Evolutionary conservation across 176 grass and related monocot species (phyloP).

Genomic region (Metroxylon sagu): DNA sequence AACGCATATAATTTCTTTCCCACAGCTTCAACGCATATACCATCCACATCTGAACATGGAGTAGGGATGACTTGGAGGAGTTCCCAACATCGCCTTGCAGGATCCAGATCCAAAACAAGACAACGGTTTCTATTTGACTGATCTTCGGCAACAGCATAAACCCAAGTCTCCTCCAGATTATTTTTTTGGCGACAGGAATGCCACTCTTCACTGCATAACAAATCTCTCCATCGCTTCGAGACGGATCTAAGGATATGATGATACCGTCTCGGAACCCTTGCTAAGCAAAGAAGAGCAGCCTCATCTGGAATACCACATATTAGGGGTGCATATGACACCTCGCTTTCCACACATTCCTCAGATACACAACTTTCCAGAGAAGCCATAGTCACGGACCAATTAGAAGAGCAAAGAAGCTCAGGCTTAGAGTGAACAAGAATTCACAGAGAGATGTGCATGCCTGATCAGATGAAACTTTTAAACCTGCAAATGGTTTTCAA

Average conservation of each 20-base stretch:
- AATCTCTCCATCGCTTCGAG: constrained; percentile 52
- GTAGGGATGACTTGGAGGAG: constrained; percentile 42
- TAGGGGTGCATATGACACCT: constrained; percentile 27
- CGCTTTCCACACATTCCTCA: not conserved
- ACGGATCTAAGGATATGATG: constrained; percentile 58
- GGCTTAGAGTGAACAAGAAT: no score
- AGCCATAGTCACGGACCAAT: no score
- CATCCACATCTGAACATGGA: constrained; percentile 41
- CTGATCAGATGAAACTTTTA: no score
- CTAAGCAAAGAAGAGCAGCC: constrained; percentile 65
- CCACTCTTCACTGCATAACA: constrained; percentile 59
- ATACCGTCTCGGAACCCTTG: constrained; percentile 45
- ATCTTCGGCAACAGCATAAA: constrained; percentile 52
- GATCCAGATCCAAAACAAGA: constrained; percentile 55
- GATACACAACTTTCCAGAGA: no score
- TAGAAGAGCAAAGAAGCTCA: no score
- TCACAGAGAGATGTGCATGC: no score
- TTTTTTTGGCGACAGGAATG: constrained; percentile 43
- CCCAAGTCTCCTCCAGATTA: constrained; percentile 54
- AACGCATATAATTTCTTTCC: constrained; percentile 56
- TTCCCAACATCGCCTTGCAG: constrained; percentile 33
- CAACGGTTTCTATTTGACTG: constrained; percentile 24
- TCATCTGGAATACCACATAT: constrained; percentile 79
- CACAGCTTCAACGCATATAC: constrained; percentile 50
- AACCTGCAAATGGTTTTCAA: no score